These are phyloP conservation scores for Russula sp. DNA, from an alignment of 768 basidiomycete species.

Conservation along the genomic window DNA sequence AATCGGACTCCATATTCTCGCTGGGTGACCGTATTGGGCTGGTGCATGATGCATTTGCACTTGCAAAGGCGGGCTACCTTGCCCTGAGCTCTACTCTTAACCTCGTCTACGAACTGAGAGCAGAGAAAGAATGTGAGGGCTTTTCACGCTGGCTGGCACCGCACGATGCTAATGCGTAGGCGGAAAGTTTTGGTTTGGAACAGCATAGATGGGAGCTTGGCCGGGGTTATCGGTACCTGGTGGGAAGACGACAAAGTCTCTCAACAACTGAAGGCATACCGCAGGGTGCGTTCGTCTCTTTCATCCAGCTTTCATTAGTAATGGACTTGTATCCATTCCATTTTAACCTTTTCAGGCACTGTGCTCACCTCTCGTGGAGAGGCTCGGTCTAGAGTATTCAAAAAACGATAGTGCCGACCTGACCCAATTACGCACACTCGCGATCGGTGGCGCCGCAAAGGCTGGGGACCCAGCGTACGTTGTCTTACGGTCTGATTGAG, in stretches of 20 bases:
- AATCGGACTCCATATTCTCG: constrained; percentile 54
- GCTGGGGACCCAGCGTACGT: constrained; percentile 38
- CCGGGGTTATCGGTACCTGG: constrained; percentile 56
- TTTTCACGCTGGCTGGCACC: neutral
- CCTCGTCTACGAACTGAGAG: constrained; percentile 57
- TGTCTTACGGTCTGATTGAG: neutral
- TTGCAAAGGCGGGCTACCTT: constrained; percentile 75
- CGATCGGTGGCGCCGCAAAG: constrained; percentile 49
- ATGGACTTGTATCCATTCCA: neutral
- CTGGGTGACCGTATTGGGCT: constrained; percentile 87
- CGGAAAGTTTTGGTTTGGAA: constrained; percentile 75
- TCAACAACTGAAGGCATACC: constrained; percentile 51
- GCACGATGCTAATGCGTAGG: constrained; percentile 1
- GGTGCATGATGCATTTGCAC: constrained; percentile 71
- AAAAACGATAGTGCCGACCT: constrained; percentile 59
- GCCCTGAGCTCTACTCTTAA: constrained; percentile 71
- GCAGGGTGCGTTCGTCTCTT: constrained; percentile 37
- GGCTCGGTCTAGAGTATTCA: constrained; percentile 70
- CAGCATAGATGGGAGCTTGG: constrained; percentile 52
- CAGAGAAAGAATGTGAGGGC: constrained; percentile 68
- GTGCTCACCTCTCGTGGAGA: constrained; percentile 69
- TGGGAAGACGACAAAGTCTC: constrained; percentile 66
- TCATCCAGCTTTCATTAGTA: too few species aligned
- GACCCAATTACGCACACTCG: constrained; percentile 66
- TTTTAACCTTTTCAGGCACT: constrained; percentile 36